Percentiles rank a stretch among this genome's conserved stretches.
These are phyloP conservation scores for Knoxia roxburghii DNA, from an alignment of 257 asterid genomes.

Conservation along the genomic window DNA sequence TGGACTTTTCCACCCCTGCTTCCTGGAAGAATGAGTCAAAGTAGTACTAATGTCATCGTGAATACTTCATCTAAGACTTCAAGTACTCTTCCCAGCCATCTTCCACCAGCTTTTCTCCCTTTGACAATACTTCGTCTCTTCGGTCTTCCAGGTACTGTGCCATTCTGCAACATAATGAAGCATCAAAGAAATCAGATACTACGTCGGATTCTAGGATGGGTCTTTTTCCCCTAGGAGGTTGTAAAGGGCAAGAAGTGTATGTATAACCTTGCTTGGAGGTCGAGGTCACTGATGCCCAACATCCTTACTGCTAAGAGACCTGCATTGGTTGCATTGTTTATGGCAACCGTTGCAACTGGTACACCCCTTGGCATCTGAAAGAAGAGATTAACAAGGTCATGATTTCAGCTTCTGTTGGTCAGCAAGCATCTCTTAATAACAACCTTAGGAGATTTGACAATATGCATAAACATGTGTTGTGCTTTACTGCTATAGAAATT, in stretches of 20 bases:
- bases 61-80: constrained; percentile 26
- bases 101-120: constrained; percentile 62
- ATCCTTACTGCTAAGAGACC: constrained; percentile 80
- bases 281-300: constrained; percentile 68
- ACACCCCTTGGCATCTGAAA: constrained; percentile 99
- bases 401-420: constrained; percentile 1
- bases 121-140: constrained; percentile 70
- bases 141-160: constrained; percentile 83
- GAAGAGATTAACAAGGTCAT: neutral
- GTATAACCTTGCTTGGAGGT: constrained; percentile 80
- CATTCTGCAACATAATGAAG: constrained; percentile 41
- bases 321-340: constrained; percentile 95
- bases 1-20: neutral
- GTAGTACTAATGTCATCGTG: neutral
- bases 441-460: too few species aligned
- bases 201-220: neutral
- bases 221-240: neutral
- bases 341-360: constrained; percentile 93
- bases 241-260: too few species aligned
- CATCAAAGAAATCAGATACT: constrained; percentile 7
- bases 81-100: constrained; percentile 82
- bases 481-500: neutral
- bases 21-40: neutral
- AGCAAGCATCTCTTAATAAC: too few species aligned
- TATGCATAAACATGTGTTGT: neutral